These are phyloP conservation scores for Spatholobus suberectus DNA, from an alignment of 306 rosid genomes.

Conservation along the genomic window DNA sequence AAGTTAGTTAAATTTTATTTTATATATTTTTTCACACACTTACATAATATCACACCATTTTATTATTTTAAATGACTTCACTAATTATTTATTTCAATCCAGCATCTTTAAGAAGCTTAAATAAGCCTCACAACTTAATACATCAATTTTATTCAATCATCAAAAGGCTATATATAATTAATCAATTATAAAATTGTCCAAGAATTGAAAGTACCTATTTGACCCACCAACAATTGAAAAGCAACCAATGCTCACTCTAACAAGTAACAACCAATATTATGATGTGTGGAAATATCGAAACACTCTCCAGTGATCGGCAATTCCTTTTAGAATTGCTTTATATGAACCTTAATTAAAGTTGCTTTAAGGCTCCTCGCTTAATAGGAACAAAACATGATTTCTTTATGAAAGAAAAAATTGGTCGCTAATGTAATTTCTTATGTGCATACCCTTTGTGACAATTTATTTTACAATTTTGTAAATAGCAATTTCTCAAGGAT, in stretches of 20 bases:
- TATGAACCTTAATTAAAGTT: too few relatives aligned
- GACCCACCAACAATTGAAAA: background rate
- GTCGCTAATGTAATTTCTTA: background rate
- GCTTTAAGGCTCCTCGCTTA: background rate
- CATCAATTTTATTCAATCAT: background rate
- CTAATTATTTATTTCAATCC: too few relatives aligned
- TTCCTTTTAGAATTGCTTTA: too few relatives aligned
- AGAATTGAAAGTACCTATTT: too few relatives aligned
- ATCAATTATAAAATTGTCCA: too few relatives aligned
- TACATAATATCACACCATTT: too few relatives aligned
- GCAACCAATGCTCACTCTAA: background rate
- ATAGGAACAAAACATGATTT: background rate
- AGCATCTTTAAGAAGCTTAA: too few relatives aligned
- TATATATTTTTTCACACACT: too few relatives aligned
- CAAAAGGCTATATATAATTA: too few relatives aligned
- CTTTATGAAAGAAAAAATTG: background rate
- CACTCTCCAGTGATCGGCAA: background rate
- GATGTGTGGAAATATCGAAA: background rate
- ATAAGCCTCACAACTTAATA: too few relatives aligned
- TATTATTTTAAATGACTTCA: too few relatives aligned
- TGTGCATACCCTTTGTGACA: background rate
- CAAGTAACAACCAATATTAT: background rate
- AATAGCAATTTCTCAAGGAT: background rate
- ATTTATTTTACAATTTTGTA: background rate
- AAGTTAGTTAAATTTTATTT: too few relatives aligned